Evolutionary conservation across 257 asterid genomes (phyloP), one percentile per base, ranked within the genome.

Genomic region (Handroanthus guayacan): DNA sequence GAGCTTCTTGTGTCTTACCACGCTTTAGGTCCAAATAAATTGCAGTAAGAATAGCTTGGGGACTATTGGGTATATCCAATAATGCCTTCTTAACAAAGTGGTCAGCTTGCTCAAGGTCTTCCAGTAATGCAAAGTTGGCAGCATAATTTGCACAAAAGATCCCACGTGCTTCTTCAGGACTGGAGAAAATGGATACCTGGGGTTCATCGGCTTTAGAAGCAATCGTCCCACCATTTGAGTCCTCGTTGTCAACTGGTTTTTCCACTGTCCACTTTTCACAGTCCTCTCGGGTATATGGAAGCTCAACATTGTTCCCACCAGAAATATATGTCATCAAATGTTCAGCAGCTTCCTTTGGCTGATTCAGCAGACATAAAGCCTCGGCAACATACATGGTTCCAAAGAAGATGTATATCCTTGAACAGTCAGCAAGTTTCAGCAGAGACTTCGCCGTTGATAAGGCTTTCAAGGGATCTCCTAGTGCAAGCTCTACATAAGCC

Each of bases 101-200:
- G 56, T 79, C 85, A 50, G 97, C 97, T 84, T 81, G 87, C 68
- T 88, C 92, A 25, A 85, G 61, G 62, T 93, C 94, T 68, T 97
- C 95, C 52, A 79, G 82, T 78, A 81, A 51, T 0, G 89, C 95
- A 38, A 84, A 81, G 81, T 83, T 82, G 74, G 85, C 84, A 44
- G 98, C 98, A 69, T 77, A 81, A 75, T 93, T 90, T 4, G 92
- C 87, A 39, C 73, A 84, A 25, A 89, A 75, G n/a, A 81, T 41
- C 62, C 96, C 98, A 11, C 94, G 89, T n/a, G 94, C 94, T 83
- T 91, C 94, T 78, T 86, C 96, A 0, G 98, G 98, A 64, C 85
- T 90, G 58, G 86, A 79, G 75, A 90, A 87, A 65, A 71, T 54
- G 10, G 79, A 78, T 14, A 77, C 78, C 58, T 61, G 89, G 65